Evolutionary conservation across 1,284 basidiomycete species (phyloP).

Genomic region (Rhodofomes roseus): DNA sequence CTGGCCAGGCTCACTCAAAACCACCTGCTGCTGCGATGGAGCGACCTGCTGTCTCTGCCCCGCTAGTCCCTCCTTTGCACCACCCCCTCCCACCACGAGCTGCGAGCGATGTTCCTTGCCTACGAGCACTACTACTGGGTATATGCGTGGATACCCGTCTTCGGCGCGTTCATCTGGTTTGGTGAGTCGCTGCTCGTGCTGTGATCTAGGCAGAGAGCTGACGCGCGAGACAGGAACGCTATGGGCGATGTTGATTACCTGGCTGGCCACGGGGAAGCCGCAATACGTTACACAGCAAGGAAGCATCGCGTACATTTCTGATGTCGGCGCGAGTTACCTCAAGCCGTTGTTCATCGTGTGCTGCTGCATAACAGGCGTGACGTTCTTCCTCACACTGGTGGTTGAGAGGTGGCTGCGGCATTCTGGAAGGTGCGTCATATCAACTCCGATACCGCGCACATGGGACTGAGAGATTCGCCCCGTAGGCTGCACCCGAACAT

Average conservation of each 20-base stretch:
- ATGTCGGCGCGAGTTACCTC: conserved; percentile 63
- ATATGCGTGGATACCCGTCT: conserved; percentile 61
- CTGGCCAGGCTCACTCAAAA: neutral
- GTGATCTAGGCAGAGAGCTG: neutral
- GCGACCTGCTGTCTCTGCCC: neutral
- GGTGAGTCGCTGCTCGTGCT: conserved; percentile 31
- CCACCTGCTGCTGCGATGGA: neutral
- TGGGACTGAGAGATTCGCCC: conserved; percentile 8
- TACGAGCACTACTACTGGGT: conserved; percentile 46
- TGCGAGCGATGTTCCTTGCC: neutral
- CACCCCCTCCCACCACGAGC: neutral
- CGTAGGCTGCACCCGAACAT: conserved; percentile 59
- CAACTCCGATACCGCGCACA: neutral
- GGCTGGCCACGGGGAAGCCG: conserved; percentile 48
- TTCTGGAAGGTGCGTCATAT: conserved; percentile 44
- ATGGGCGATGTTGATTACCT: conserved; percentile 64
- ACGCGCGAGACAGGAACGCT: conserved; percentile 41
- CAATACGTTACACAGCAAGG: conserved; percentile 48
- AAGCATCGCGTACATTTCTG: conserved; percentile 68
- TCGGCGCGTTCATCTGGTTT: conserved; percentile 62
- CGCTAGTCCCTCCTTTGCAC: neutral
- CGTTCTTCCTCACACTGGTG: conserved; percentile 55
- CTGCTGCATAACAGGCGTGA: conserved; percentile 54
- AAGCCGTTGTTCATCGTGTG: conserved; percentile 71
- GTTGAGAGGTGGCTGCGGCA: conserved; percentile 63